Evolutionary conservation across 2,329 filamentous ascomycete genomes (phyloP), one percentile per base, ranked within the genome.

Genomic region (Tolypocladium paradoxum): DNA sequence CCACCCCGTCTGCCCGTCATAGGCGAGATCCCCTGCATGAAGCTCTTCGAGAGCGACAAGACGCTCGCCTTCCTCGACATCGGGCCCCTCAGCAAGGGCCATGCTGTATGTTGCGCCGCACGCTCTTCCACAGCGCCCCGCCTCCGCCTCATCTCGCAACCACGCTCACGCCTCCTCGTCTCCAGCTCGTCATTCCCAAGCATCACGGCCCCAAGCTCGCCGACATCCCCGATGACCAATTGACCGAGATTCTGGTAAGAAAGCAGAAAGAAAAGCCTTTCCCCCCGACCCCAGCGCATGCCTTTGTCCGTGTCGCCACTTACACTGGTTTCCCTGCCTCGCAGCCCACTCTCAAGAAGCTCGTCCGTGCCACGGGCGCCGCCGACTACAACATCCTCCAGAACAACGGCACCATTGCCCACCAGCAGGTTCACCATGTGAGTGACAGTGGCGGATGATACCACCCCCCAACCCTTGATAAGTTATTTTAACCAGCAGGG

Each of bases 11-110:
- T 46, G 22, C 33, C 33, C 14, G 27, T 31, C 16, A 33, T 63
- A 96, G 91, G 91, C 60, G 92, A 97, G 57, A 96, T 99, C 69
- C 93, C 93, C 49, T 92, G 84, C 62, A 86, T 97, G 78, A 99
- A 96, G 81, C 84, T 99, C 72, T 91, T 89, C 68, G 93, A 99
- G 74, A 93, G 82, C 63, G 88, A 95, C 37, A 96, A 92, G 75
- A 88, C 92, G 47, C 78, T 96, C 57, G 93, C 93, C 11, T 99
- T 99, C 71, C 86, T 99, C 60, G 93, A 99, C 70, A 96, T 99
- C 72, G 85, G 90, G 59, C 93, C 93, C 4, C 75, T 97, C 24
- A 90, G 85, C 70, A 81, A 81, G 65, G 93, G 93, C 53, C 93
- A 99, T 66, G 88, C 91, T 60, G 92, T 96, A 77, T 64, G 83